These are phyloP conservation scores for Coffea humblotiana DNA, from an alignment of 305 asterid genomes.

Conservation along the genomic window DNA sequence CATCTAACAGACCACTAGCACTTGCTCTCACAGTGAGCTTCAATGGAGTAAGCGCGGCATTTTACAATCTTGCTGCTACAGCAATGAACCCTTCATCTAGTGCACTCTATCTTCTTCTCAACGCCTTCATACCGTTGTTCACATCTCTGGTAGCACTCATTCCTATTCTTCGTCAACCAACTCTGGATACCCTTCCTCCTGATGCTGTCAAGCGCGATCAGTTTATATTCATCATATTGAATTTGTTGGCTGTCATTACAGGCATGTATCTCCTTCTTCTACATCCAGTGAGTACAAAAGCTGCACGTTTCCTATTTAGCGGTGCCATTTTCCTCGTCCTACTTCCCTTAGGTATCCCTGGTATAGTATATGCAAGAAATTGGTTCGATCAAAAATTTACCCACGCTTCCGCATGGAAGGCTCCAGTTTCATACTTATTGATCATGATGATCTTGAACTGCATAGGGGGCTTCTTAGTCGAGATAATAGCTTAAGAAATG, in stretches of 20 bases:
- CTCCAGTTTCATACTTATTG: constrained; percentile 62
- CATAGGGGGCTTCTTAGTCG: constrained; percentile 57
- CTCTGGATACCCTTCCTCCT: constrained; percentile 28
- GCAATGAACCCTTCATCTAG: constrained; percentile 57
- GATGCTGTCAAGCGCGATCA: constrained; percentile 54
- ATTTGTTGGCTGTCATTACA: constrained; percentile 53
- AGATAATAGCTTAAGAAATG: constrained; percentile 29
- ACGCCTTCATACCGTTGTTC: constrained; percentile 64
- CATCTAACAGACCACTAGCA: constrained; percentile 66
- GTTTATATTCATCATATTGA: constrained; percentile 46
- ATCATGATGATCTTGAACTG: constrained; percentile 53
- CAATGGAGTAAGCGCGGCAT: constrained; percentile 83
- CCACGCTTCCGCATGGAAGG: constrained; percentile 42
- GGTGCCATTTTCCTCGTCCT: constrained; percentile 68
- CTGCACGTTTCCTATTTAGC: constrained; percentile 41
- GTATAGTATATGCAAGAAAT: constrained; percentile 49
- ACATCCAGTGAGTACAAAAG: constrained; percentile 37
- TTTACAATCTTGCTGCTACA: constrained; percentile 68
- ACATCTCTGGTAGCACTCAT: constrained; percentile 48
- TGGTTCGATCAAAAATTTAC: constrained; percentile 53
- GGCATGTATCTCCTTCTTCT: constrained; percentile 80
- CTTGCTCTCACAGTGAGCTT: constrained; percentile 82
- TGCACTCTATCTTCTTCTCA: constrained; percentile 69
- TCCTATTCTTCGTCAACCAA: constrained; percentile 69
- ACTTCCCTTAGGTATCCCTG: constrained; percentile 69